A percentile compares a stretch with the other conserved stretches of the same genome.
Conservation (phyloP, 1,139 yeast species). For the Arxiozyma bovina region DNA sequence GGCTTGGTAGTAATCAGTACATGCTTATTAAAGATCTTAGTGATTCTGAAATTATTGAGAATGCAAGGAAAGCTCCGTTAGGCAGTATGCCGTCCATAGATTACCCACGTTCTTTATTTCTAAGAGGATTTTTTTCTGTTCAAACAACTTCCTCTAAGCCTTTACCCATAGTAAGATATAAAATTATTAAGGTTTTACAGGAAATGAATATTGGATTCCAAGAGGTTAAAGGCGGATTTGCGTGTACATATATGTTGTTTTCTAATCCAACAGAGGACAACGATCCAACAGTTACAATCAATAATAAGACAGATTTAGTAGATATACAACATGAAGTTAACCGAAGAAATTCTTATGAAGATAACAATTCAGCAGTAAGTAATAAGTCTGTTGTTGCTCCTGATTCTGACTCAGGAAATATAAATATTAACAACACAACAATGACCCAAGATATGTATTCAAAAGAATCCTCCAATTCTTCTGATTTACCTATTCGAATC, state of each 20-base stretch:
- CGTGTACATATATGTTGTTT: constrained; percentile 42
- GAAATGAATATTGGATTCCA: constrained; percentile 69
- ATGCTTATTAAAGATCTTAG: constrained; percentile 32
- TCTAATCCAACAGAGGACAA: background rate
- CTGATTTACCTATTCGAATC: background rate
- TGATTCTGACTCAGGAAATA: background rate
- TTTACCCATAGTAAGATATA: constrained; percentile 75
- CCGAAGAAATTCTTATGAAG: too few species aligned
- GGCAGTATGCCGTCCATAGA: constrained; percentile 89
- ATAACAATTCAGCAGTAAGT: background rate
- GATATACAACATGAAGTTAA: background rate
- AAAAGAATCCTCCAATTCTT: background rate
- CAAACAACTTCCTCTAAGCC: constrained; percentile 93
- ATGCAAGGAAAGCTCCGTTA: constrained; percentile 56
- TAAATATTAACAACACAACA: background rate
- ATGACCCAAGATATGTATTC: background rate
- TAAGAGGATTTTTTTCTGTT: constrained; percentile 89
- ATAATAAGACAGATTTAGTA: background rate
- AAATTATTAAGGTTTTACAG: constrained; percentile 66
- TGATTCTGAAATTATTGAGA: constrained; percentile 55
- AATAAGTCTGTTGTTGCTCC: background rate
- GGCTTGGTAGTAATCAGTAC: constrained; percentile 18
- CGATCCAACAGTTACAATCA: background rate
- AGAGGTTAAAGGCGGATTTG: constrained; percentile 90
- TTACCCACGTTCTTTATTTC: constrained; percentile 77